Percentiles rank a stretch among this genome's conserved stretches.
phyloP scores from a whole-genome alignment of 768 basidiomycete species.

The Collybia sp. region DNA sequence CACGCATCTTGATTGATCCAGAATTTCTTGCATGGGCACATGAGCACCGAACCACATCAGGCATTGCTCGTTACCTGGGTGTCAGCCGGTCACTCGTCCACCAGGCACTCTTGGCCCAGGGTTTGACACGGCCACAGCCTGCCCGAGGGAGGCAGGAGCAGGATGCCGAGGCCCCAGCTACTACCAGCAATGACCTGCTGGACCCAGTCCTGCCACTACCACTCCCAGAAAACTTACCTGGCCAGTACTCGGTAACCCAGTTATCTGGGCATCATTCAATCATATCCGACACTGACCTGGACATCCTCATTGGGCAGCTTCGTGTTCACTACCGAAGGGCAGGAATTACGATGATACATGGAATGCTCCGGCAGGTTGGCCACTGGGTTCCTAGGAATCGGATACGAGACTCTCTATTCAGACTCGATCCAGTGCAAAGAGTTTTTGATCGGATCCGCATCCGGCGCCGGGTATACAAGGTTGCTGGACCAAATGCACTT shows the following conservation, averaged over 20 bases:
- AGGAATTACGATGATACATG: constrained; percentile 17
- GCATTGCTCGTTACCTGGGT: not conserved
- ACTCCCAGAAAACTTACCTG: no score
- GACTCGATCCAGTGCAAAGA: constrained; percentile 11
- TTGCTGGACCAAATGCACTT: constrained; percentile 20
- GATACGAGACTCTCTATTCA: constrained; percentile 12
- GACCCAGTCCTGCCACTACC: no score
- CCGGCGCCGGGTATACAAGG: constrained; percentile 14
- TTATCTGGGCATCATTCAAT: no score
- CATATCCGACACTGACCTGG: constrained; percentile 12
- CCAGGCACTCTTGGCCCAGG: constrained; percentile 15
- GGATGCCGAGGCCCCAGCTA: no score
- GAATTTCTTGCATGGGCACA: constrained; percentile 10
- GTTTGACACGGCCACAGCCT: constrained; percentile 2
- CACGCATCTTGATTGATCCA: constrained; percentile 20
- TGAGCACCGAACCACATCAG: no score
- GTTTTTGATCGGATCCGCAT: constrained; percentile 11
- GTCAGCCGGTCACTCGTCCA: constrained; percentile 9
- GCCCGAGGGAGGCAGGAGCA: no score
- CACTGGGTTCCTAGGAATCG: constrained; percentile 11
- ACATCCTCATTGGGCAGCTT: constrained; percentile 11
- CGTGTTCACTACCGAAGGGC: constrained; percentile 14
- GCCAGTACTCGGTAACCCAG: no score
- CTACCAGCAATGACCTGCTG: no score
- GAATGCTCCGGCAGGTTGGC: constrained; percentile 10